Base-by-base conservation (phyloP, 2,329 filamentous ascomycete genomes). In the Exophiala sideris region DNA sequence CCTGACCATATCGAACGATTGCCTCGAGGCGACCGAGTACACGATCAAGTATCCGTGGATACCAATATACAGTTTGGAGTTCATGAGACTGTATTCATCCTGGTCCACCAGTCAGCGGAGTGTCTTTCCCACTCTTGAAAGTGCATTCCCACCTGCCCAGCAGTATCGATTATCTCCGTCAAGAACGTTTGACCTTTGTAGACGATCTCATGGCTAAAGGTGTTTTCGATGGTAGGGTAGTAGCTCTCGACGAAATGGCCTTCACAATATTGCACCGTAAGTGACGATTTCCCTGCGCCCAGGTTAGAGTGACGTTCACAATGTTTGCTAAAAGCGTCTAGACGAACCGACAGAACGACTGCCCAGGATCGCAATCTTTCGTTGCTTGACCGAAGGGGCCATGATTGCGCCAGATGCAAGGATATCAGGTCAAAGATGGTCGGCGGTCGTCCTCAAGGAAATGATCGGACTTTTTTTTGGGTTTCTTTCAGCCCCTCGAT, bases 21-120 rank as follows among this genome's bases (percentile, higher is more conserved):
- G 88, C 67, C 89, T 85, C 45, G 89, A 96, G 18, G 89, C 88
- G 46, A 99, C 91, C n/a, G 91, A 96, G 75, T 99, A 99, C 45
- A 96, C 92, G 57, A 99, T 87, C 82, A 99, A 91, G 73, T 97
- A 99, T 53, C 94, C 94, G 76, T 99, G 94, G 63, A 97, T 97
- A 60, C 94, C 94, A 71, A 99, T 97, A 67, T 97, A 97, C 41
- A 60, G 92, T 77, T 97, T 97, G 59, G 89, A 95, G 74, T 96
- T 97, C 58, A 99, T 80, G 62, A 97, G 96, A 69, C 89, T 95
- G 78, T 99, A 99, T 74, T 99, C 94, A 78, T 99, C 94, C 87
- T 94, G 68, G 56, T 52, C 33, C 40, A 20, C 24, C 10, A 20
- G 38, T 56, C 49, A 49, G 54, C 47, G 24, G 38, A 53, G 12